Evolutionary conservation across 2,329 filamentous ascomycete species (phyloP), one percentile per base, ranked within the genome.

Genomic region (Nemania serpens): DNA sequence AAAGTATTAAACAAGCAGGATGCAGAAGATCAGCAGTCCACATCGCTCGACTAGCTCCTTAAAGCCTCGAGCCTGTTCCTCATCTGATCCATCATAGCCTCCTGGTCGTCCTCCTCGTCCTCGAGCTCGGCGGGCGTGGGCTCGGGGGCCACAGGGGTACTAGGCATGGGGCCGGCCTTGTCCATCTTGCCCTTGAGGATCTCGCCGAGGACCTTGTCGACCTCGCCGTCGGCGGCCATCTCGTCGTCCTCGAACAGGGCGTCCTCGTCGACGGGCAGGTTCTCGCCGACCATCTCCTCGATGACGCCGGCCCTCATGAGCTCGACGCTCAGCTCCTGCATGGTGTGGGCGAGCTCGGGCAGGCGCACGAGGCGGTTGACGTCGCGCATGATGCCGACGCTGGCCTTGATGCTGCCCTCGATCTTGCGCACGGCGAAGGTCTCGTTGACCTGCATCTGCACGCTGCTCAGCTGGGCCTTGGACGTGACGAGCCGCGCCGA

Each of bases 361-460:
- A 99, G 77, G 29, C 89, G 84, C 51, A 97, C 87, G 25, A 98
- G 82, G 15, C 83, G 85, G 76, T 98, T 98, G 61, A 99, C 92
- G 75, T 98, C 93, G 78, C 93, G 94, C 95, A 99, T 98, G 69
- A 99, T 93, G 46, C 91, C 90, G 9, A 94, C 93, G 69, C 88
- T 91, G 43, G 90, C 89, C 68, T 87, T 85, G 72, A 99, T 93
- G 71, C 89, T 93, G 47, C 93, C 94, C 78, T 98, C 93, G 66
- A 99, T 98, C 82, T 96, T 96, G 69, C 92, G 88, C 70, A 98
- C 89, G 1, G 92, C 91, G 76, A 98, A 98, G 1, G 95, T 93
- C 79, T 98, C 94, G 72, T 93, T 92, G 72, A 99, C 94, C 78
- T 98, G 95, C 93, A 98, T 96, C 77, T 94, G 89, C 45, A 99